A percentile compares a stretch with the other conserved stretches of the same genome.
These are phyloP conservation scores for Nicotiana undulata DNA, from an alignment of 257 asterid species.

Conservation along the genomic window DNA sequence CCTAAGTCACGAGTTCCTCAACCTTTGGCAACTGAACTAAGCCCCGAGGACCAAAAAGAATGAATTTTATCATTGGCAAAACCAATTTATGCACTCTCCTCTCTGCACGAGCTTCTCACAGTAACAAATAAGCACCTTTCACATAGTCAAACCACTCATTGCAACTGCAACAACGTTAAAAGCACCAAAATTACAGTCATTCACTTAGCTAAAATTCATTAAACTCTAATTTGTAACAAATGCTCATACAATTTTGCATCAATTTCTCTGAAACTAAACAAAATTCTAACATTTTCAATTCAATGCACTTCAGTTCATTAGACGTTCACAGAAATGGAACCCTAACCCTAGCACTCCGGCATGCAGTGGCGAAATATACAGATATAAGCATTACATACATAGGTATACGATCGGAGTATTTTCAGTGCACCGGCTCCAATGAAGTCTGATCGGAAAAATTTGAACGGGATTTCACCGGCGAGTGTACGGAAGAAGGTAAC, in stretches of 20 bases:
- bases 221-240: background rate
- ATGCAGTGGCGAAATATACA: background rate
- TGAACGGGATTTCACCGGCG: background rate
- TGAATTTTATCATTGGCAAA: background rate
- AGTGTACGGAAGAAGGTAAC: background rate
- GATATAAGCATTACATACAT: background rate
- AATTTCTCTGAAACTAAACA: background rate
- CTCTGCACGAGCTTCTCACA: background rate
- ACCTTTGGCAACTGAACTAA: no score
- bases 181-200: background rate
- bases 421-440: background rate
- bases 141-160: background rate
- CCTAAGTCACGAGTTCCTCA: no score
- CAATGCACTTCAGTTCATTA: background rate
- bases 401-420: background rate
- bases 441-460: background rate
- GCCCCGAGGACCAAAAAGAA: background rate
- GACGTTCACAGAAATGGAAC: background rate
- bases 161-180: background rate
- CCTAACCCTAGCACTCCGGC: slow-evolving; percentile 3
- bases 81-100: background rate
- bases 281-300: background rate
- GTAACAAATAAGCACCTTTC: background rate
- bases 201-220: background rate
- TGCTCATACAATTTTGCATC: background rate